Evolutionary conservation across 768 basidiomycete genomes (phyloP).

Genomic region (Royoungia palumana): DNA sequence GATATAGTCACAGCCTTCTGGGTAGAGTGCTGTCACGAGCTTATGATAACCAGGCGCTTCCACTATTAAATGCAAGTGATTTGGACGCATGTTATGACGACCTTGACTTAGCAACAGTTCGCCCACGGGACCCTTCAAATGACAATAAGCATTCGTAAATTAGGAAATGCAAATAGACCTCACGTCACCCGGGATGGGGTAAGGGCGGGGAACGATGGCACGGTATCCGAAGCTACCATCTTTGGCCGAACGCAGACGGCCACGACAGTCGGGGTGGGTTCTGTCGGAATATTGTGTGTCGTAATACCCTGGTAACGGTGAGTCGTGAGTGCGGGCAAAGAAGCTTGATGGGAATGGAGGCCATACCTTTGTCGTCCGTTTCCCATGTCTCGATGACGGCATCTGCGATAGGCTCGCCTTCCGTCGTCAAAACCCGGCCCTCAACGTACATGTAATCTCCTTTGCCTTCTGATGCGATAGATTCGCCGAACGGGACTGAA

Average conservation of each 20-base stretch:
- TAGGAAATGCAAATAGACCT: constrained; percentile 13
- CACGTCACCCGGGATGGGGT: constrained; percentile 74
- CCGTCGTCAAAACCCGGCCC: constrained; percentile 56
- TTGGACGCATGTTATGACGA: constrained; percentile 76
- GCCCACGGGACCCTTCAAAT: constrained; percentile 63
- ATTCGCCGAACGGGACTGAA: constrained; percentile 62
- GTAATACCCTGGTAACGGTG: constrained; percentile 25
- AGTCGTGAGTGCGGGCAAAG: constrained; percentile 6
- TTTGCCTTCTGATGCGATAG: constrained; percentile 85
- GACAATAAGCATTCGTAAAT: constrained; percentile 8
- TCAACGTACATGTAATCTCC: constrained; percentile 82
- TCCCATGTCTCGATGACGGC: constrained; percentile 85
- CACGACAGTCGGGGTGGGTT: constrained; percentile 66
- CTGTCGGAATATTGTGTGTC: constrained; percentile 55
- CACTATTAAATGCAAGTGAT: constrained; percentile 74
- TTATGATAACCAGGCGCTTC: constrained; percentile 70
- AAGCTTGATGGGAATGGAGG: constrained; percentile 31
- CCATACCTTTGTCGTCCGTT: constrained; percentile 59
- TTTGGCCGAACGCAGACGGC: constrained; percentile 52
- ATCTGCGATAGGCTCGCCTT: constrained; percentile 60
- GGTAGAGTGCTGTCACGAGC: constrained; percentile 71
- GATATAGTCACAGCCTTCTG: constrained; percentile 64
- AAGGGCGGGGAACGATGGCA: constrained; percentile 64
- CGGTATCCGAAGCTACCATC: constrained; percentile 71
- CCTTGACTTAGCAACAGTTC: constrained; percentile 50